These are phyloP conservation scores for Pythium sukuiense DNA, from an alignment of 352 stramenopile genomes.

Conservation along the genomic window DNA sequence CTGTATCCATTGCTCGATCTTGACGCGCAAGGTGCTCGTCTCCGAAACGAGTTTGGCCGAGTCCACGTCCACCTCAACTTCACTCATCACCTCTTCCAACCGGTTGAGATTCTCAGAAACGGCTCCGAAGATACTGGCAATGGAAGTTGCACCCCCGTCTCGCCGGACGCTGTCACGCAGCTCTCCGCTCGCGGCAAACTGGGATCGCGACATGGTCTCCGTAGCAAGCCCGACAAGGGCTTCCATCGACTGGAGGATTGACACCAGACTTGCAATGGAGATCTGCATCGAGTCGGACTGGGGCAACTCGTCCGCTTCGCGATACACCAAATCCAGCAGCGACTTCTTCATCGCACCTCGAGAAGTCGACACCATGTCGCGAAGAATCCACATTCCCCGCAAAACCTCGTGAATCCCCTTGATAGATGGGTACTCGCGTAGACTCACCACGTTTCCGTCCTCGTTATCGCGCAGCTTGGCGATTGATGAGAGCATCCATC, in stretches of 20 bases:
- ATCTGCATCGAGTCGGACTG: background rate
- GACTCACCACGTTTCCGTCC: background rate
- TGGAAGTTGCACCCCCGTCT: background rate
- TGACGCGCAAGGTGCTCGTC: background rate
- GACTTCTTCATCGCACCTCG: conserved; percentile 59
- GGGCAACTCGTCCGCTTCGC: background rate
- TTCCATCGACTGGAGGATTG: conserved; percentile 4
- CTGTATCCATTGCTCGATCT: background rate
- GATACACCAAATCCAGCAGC: conserved; percentile 18
- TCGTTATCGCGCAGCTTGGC: background rate
- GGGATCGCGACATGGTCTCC: background rate
- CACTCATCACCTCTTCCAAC: background rate
- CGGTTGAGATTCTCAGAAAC: background rate
- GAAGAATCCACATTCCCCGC: conserved; percentile 21
- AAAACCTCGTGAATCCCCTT: background rate
- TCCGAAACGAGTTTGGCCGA: background rate
- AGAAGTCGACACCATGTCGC: conserved; percentile 45
- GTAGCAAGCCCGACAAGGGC: background rate
- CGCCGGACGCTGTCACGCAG: too few relatives aligned
- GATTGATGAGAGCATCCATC: conserved; percentile 16
- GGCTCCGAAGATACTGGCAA: background rate
- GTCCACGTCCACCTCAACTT: background rate
- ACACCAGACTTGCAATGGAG: background rate
- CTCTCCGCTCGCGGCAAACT: background rate
- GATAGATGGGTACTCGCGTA: background rate